Percentiles rank a stretch among this genome's conserved stretches.
phyloP scores from a whole-genome alignment of 2,329 filamentous ascomycete genomes.

The Penicillium sclerotiorum region DNA sequence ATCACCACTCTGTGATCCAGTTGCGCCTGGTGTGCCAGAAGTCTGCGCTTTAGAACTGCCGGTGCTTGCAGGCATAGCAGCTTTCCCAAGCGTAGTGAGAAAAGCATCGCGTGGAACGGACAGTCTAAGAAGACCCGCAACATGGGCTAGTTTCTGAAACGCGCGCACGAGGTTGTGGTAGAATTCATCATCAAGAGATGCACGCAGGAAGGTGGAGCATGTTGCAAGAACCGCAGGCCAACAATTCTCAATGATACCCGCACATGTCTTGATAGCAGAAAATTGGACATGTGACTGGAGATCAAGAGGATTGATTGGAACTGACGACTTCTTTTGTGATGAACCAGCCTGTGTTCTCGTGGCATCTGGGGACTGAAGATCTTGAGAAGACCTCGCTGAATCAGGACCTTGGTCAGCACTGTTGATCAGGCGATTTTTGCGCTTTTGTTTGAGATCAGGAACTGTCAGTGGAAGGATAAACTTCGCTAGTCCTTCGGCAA shows the following conservation, averaged over 20 bases:
- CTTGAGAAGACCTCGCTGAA: conserved; percentile 29
- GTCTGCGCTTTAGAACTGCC: conserved; percentile 25
- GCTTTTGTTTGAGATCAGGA: conserved; percentile 65
- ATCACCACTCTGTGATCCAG: conserved; percentile 26
- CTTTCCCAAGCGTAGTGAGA: conserved; percentile 88
- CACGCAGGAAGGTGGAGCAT: conserved; percentile 92
- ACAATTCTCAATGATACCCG: conserved; percentile 82
- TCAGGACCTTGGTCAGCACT: conserved; percentile 41
- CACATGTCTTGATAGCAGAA: conserved; percentile 73
- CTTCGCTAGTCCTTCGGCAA: conserved; percentile 90
- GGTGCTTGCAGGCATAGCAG: conserved; percentile 80
- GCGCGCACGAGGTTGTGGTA: conserved; percentile 90
- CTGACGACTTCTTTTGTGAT: conserved; percentile 30
- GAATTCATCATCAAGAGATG: conserved; percentile 87
- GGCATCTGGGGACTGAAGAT: conserved; percentile 35
- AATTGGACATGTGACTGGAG: conserved; percentile 73
- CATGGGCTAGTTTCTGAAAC: conserved; percentile 93
- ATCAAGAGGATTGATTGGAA: conserved; percentile 78
- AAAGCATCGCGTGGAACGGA: conserved; percentile 90
- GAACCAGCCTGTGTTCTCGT: conserved; percentile 25
- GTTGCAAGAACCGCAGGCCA: conserved; percentile 96
- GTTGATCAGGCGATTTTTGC: conserved; percentile 40
- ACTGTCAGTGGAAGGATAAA: conserved; percentile 91
- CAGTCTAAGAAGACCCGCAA: conserved; percentile 83
- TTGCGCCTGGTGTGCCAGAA: conserved; percentile 13